These are phyloP conservation scores for Scutellaria galericulata DNA, from an alignment of 257 asterid species.

Conservation along the genomic window DNA sequence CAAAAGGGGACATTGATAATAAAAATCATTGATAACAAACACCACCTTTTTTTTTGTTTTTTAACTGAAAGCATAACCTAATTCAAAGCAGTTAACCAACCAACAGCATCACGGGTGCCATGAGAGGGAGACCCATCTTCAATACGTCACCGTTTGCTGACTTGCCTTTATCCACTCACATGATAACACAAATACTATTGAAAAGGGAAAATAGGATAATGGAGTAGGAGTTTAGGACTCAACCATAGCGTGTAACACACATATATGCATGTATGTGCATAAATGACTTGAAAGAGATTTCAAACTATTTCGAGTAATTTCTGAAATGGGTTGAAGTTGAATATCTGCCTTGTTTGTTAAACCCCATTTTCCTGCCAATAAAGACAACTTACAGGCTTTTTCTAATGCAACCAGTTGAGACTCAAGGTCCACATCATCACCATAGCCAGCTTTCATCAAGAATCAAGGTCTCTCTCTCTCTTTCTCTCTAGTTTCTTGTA, in stretches of 20 bases:
- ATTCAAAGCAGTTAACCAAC: conserved; percentile 31
- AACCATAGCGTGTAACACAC: conserved; percentile 19
- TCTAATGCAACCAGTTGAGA: conserved; percentile 17
- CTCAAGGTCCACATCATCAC: conserved; percentile 28
- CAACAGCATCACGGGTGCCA: conserved; percentile 50
- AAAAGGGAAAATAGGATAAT: background rate
- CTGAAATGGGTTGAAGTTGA: conserved; percentile 31
- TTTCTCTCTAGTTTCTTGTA: conserved; percentile 27
- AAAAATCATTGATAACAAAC: conserved; percentile 31
- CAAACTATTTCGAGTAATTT: conserved; percentile 7
- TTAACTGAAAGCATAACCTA: conserved; percentile 23
- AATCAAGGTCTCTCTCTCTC: conserved; percentile 42
- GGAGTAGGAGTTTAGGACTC: conserved; percentile 26
- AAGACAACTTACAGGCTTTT: conserved; percentile 1
- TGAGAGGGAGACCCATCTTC: conserved; percentile 30
- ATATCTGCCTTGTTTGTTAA: conserved; percentile 18
- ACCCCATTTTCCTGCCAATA: conserved; percentile 29
- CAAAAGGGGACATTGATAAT: conserved; percentile 7
- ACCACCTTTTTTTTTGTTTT: conserved; percentile 11
- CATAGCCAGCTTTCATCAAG: conserved; percentile 32
- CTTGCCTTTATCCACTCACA: conserved; percentile 32
- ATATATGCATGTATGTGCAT: background rate
- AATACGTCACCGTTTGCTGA: conserved; percentile 46
- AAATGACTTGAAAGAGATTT: conserved; percentile 16
- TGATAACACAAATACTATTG: conserved; percentile 5